Conservation (phyloP, 176 grass and related monocot genomes). For the Triticum aestivum region DNA sequence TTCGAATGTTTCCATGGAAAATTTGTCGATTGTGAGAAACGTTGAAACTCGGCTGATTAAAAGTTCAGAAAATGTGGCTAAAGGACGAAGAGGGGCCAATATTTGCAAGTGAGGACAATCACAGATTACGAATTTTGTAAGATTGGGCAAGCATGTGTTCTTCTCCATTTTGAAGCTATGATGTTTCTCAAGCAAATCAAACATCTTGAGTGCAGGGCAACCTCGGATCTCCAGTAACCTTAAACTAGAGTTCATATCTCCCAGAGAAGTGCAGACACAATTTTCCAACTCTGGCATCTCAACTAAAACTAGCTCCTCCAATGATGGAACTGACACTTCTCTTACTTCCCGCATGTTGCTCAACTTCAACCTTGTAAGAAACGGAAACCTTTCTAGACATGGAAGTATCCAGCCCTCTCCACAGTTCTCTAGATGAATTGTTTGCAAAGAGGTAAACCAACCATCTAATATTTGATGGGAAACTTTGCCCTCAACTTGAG, state of each 20-base stretch:
- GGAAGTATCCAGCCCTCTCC: background rate
- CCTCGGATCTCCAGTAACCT: background rate
- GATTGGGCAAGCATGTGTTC: too few species aligned
- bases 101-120: conserved; percentile 8
- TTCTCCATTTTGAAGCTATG: too few species aligned
- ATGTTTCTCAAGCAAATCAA: background rate
- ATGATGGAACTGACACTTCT: conserved; percentile 16
- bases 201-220: background rate
- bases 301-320: too few species aligned
- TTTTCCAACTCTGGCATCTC: background rate
- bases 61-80: conserved; percentile 5
- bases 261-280: background rate
- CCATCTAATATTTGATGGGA: too few species aligned
- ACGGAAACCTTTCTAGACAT: background rate
- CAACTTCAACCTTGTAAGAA: background rate
- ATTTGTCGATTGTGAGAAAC: background rate
- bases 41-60: background rate
- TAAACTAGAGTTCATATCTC: conserved; percentile 1
- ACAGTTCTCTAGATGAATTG: background rate
- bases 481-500: too few species aligned
- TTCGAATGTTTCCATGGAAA: background rate
- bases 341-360: background rate
- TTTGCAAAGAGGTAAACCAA: background rate
- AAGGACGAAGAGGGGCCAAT: background rate
- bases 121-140: background rate